Conservation (phyloP, 768 basidiomycete species). For the Suillus brevipes region DNA sequence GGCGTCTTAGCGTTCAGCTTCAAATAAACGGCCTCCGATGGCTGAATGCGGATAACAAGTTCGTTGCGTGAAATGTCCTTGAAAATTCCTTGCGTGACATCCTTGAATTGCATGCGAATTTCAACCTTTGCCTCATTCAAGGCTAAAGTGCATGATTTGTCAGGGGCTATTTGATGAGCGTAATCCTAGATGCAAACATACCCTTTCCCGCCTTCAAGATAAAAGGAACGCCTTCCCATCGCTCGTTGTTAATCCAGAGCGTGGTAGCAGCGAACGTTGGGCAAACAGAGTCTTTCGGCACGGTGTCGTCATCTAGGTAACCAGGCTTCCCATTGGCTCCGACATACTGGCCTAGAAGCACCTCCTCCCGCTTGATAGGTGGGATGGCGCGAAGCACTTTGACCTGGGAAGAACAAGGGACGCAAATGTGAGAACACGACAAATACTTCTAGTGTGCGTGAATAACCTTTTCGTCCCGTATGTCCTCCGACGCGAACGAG, state of each 20-base stretch:
- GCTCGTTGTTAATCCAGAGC: conserved; percentile 89
- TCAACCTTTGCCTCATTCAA: conserved; percentile 99
- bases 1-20: conserved; percentile 96
- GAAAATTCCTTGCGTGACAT: conserved; percentile 96
- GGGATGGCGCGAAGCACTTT: conserved; percentile 94
- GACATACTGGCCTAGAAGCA: conserved; percentile 93
- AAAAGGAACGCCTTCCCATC: conserved; percentile 99
- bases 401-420: conserved; percentile 54
- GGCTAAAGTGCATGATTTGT: conserved; percentile 45
- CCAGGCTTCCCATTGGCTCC: conserved; percentile 91
- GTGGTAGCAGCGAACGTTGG: conserved; percentile 93
- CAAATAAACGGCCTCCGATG: conserved; percentile 93
- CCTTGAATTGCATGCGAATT: conserved; percentile 97
- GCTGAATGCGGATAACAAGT: conserved; percentile 96
- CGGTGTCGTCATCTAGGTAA: conserved; percentile 96
- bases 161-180: conserved; percentile 16
- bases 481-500: conserved; percentile 95
- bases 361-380: conserved; percentile 73
- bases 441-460: conserved; percentile 10
- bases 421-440: conserved; percentile 20
- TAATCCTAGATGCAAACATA: conserved; percentile 33
- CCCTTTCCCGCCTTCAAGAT: conserved; percentile 99
- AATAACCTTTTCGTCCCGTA: conserved; percentile 94
- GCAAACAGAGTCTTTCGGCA: conserved; percentile 88
- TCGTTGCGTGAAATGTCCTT: conserved; percentile 95